Evolutionary conservation across 345 rosid species (phyloP).

Genomic region (Gynandropsis gynandra): DNA sequence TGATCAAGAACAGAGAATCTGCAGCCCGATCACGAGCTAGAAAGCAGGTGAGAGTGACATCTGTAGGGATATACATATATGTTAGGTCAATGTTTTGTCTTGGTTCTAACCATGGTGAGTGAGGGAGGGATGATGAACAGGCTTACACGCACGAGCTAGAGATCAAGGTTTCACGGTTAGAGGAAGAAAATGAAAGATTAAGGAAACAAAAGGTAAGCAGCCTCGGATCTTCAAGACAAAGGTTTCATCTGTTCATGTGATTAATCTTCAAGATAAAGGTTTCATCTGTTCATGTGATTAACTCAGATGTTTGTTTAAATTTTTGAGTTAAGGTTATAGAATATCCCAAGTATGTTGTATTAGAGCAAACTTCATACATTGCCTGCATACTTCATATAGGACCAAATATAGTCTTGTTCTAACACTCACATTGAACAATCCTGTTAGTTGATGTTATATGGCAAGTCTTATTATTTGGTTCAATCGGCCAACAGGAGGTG

Average conservation of each 20-base stretch:
- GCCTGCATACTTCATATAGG: too few species aligned
- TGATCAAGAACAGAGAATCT: conserved; percentile 98
- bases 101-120: neutral
- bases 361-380: too few species aligned
- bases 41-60: conserved; percentile 52
- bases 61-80: conserved; percentile 3
- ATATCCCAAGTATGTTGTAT: too few species aligned
- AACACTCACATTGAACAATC: too few species aligned
- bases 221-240: neutral
- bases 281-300: neutral
- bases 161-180: conserved; percentile 79
- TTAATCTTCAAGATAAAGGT: neutral
- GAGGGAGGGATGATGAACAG: conserved; percentile 33
- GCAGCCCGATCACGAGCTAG: conserved; percentile 98
- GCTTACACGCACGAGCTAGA: conserved; percentile 95
- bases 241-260: neutral
- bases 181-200: conserved; percentile 93
- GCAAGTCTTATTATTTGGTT: neutral
- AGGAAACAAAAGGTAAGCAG: conserved; percentile 61
- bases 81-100: neutral
- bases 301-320: too few species aligned
- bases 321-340: too few species aligned
- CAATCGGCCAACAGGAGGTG: conserved; percentile 44
- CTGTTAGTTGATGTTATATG: too few species aligned
- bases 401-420: too few species aligned